These are phyloP conservation scores for Suillus variegatus DNA, from an alignment of 768 basidiomycete species.

Conservation along the genomic window DNA sequence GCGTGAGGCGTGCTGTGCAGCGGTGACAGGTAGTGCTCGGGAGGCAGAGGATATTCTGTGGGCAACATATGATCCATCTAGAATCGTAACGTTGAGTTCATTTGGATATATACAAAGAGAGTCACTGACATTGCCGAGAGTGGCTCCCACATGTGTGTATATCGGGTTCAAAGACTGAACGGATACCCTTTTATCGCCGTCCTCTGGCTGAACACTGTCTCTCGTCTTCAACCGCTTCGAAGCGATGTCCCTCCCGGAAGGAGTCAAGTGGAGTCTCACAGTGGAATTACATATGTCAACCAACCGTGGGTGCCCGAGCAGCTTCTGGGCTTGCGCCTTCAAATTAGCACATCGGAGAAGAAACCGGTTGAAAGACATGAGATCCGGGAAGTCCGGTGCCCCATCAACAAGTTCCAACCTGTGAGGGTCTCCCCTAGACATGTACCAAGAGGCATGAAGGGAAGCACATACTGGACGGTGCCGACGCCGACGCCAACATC, in stretches of 20 bases:
- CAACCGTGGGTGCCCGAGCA: constrained; percentile 45
- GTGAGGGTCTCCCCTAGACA: constrained; percentile 9
- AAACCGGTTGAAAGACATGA: constrained; percentile 49
- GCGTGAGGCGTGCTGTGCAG: constrained; percentile 21
- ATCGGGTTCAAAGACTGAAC: constrained; percentile 17
- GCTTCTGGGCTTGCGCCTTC: constrained; percentile 35
- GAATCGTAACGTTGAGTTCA: neutral
- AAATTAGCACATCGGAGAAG: constrained; percentile 41
- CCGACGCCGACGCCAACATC: constrained; percentile 45
- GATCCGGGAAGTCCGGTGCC: constrained; percentile 39
- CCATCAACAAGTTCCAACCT: constrained; percentile 35
- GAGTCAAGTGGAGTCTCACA: constrained; percentile 20
- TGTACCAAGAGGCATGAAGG: constrained; percentile 46
- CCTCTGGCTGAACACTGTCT: neutral
- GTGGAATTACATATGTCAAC: constrained; percentile 35
- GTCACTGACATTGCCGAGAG: constrained; percentile 40
- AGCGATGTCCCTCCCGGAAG: constrained; percentile 24
- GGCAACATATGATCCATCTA: constrained; percentile 39
- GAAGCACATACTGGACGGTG: constrained; percentile 44
- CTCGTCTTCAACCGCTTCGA: constrained; percentile 22
- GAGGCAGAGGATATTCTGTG: constrained; percentile 31
- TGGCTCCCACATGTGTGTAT: constrained; percentile 23
- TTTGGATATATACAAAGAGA: neutral
- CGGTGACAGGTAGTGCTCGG: constrained; percentile 17
- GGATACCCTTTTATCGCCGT: neutral